Conservation (phyloP, 495 filamentous ascomycete genomes). For the Penicillium psychrofluorescens region DNA sequence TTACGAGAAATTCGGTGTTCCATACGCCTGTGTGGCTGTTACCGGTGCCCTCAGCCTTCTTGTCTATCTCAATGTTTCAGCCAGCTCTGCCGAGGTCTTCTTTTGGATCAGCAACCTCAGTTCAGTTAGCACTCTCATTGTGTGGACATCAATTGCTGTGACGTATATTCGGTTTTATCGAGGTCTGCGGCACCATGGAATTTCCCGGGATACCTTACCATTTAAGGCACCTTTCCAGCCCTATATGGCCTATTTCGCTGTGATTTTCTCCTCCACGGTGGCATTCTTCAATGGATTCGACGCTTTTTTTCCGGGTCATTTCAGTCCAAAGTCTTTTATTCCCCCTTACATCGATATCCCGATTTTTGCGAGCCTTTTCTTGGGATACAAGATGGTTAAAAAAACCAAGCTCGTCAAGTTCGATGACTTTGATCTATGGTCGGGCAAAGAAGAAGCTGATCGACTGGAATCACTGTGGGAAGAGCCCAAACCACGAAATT, state of each 20-base stretch:
- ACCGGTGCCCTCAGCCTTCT: conserved; percentile 17
- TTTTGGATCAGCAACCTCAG: conserved; percentile 50
- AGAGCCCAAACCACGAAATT: conserved; percentile 15
- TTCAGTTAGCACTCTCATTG: conserved; percentile 44
- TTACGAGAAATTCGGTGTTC: conserved; percentile 32
- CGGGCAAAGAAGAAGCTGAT: conserved; percentile 28
- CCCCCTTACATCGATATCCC: conserved; percentile 43
- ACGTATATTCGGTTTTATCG: conserved; percentile 50
- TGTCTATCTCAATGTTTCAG: conserved; percentile 24
- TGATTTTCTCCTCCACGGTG: conserved; percentile 43
- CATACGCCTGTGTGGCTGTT: conserved; percentile 26
- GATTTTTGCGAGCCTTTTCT: conserved; percentile 41
- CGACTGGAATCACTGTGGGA: conserved; percentile 12
- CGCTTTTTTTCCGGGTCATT: conserved; percentile 48
- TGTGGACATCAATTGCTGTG: conserved; percentile 47
- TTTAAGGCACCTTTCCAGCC: conserved; percentile 46
- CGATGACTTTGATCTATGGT: conserved; percentile 32
- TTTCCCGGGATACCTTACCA: conserved; percentile 35
- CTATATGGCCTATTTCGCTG: conserved; percentile 37
- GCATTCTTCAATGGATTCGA: conserved; percentile 51
- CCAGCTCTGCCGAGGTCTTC: conserved; percentile 22
- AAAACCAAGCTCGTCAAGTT: conserved; percentile 46
- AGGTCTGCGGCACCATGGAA: conserved; percentile 39
- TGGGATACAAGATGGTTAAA: conserved; percentile 47
- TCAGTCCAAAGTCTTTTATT: conserved; percentile 22